Conservation (phyloP, 2,329 filamentous ascomycete genomes). For the Dactylonectria macrodidyma region DNA sequence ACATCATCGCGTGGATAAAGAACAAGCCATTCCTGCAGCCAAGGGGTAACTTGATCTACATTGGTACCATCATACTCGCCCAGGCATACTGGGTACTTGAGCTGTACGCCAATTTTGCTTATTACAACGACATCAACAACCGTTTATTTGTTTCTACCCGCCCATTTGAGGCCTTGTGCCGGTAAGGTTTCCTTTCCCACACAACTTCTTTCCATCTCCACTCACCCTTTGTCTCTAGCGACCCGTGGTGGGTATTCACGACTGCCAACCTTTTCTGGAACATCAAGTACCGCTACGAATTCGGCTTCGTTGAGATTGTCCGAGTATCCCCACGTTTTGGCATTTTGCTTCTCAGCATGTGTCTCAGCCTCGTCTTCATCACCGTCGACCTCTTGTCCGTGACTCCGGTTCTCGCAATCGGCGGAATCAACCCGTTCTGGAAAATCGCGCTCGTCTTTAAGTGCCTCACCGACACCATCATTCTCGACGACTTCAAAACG, state of each 20-base stretch:
- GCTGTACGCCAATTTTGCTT: conserved; percentile 76
- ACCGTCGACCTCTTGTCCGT: conserved; percentile 74
- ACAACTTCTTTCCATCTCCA: background rate
- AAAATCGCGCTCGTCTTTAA: conserved; percentile 57
- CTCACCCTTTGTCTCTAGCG: conserved; percentile 51
- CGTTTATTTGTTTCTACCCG: conserved; percentile 68
- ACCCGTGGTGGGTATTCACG: conserved; percentile 80
- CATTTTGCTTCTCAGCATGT: conserved; percentile 73
- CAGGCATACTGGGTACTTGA: conserved; percentile 77
- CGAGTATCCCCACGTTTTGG: conserved; percentile 75
- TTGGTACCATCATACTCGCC: conserved; percentile 69
- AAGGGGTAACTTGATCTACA: conserved; percentile 68
- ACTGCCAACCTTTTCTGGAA: conserved; percentile 72
- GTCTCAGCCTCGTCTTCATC: conserved; percentile 72
- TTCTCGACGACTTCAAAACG: conserved; percentile 79
- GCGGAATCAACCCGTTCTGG: conserved; percentile 38
- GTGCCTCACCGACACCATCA: conserved; percentile 76
- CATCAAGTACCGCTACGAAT: conserved; percentile 74
- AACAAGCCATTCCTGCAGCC: conserved; percentile 71
- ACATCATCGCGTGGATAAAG: conserved; percentile 78
- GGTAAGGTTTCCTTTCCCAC: conserved; percentile 53
- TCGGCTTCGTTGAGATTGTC: conserved; percentile 70
- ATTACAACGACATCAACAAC: conserved; percentile 69
- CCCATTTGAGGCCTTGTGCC: conserved; percentile 72
- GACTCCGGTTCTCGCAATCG: conserved; percentile 62